Conservation (phyloP, 1,284 basidiomycete species). For the Ceratobasidium sp. region DNA sequence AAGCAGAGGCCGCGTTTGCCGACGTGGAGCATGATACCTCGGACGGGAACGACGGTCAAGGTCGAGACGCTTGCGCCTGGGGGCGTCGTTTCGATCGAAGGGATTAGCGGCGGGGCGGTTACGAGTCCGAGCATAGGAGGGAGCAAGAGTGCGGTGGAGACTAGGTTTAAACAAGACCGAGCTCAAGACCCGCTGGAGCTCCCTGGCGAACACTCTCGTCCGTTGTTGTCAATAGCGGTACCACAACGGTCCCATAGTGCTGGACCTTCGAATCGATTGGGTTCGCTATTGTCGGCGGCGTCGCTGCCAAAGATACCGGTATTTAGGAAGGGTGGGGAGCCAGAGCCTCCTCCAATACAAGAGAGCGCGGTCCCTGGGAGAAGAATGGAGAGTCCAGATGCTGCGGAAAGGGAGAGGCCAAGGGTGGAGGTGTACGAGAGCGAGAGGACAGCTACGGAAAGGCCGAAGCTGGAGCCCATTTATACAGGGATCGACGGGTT, state of each 20-base stretch:
- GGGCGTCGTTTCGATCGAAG: constrained; percentile 1
- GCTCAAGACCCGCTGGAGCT: constrained; percentile 23
- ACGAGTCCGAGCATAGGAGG: neutral
- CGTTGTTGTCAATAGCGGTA: neutral
- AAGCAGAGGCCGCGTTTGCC: neutral
- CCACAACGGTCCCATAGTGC: constrained; percentile 9
- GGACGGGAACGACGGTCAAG: constrained; percentile 39
- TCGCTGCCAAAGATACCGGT: constrained; percentile 37
- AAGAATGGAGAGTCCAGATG: too few species aligned
- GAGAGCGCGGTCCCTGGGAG: neutral
- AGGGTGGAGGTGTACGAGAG: constrained; percentile 2
- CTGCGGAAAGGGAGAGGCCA: too few species aligned
- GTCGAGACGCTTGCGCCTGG: constrained; percentile 47
- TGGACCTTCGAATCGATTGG: constrained; percentile 19
- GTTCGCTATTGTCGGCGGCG: neutral
- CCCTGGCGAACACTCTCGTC: constrained; percentile 21
- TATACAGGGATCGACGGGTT: constrained; percentile 10
- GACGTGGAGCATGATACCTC: constrained; percentile 37
- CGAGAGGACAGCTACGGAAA: neutral
- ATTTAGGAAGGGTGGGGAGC: constrained; percentile 22
- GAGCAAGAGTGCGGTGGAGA: constrained; percentile 14
- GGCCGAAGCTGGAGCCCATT: neutral
- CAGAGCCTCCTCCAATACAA: constrained; percentile 6
- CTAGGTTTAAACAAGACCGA: neutral
- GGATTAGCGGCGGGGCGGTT: constrained; percentile 14